Evolutionary conservation across 1,139 yeast species (phyloP).

Genomic region (Kurtzmaniella natalensis): DNA sequence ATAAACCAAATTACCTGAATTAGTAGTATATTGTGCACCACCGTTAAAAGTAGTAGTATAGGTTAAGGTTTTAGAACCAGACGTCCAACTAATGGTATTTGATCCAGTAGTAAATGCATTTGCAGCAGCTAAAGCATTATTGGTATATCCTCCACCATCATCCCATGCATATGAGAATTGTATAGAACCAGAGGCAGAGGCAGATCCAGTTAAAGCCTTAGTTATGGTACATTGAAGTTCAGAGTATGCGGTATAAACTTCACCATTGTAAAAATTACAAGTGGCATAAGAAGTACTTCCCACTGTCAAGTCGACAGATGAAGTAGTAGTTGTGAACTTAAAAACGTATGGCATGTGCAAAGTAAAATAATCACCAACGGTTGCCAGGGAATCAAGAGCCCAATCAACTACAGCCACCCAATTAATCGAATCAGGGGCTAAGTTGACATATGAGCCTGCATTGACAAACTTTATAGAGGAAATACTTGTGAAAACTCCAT

Average conservation of each 20-base stretch:
- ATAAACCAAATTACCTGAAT: not conserved
- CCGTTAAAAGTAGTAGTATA: constrained; percentile 13
- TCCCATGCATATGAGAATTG: constrained; percentile 25
- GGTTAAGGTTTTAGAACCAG: constrained; percentile 22
- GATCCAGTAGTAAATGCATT: constrained; percentile 17
- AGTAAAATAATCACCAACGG: constrained; percentile 29
- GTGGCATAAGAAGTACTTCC: constrained; percentile 20
- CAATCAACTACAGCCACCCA: constrained; percentile 25
- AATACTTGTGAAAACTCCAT: constrained; percentile 18
- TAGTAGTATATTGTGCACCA: constrained; percentile 6
- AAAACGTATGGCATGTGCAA: constrained; percentile 28
- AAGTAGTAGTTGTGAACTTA: constrained; percentile 20
- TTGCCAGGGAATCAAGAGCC: constrained; percentile 15
- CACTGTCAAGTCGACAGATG: constrained; percentile 15
- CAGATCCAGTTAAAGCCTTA: constrained; percentile 9
- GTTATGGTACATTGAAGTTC: constrained; percentile 22
- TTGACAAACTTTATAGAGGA: constrained; percentile 11
- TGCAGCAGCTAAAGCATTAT: constrained; percentile 19
- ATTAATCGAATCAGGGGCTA: constrained; percentile 16
- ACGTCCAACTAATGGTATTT: constrained; percentile 24
- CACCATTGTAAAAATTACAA: constrained; percentile 23
- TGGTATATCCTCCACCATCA: constrained; percentile 19
- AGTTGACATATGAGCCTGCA: constrained; percentile 8
- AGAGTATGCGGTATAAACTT: constrained; percentile 19
- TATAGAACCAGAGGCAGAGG: constrained; percentile 20